A percentile compares a stretch with the other conserved stretches of the same genome.
phyloP scores from a whole-genome alignment of 2,329 filamentous ascomycete species.

The Alternaria sp. region DNA sequence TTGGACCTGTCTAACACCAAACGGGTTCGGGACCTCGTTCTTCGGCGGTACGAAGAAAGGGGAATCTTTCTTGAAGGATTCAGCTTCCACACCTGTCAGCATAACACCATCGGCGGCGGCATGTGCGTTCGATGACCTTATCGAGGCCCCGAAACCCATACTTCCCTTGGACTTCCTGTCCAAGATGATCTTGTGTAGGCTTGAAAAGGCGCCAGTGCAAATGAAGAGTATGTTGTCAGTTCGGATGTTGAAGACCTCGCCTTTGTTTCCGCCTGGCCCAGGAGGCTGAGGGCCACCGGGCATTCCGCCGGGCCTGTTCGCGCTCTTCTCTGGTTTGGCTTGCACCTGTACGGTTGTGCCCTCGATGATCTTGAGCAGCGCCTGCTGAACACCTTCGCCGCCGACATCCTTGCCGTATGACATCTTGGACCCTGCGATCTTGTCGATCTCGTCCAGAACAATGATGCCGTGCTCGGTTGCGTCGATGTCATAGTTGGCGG shows the following conservation, averaged over 20 bases:
- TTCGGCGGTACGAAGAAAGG: conserved; percentile 58
- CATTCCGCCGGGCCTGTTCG: conserved; percentile 30
- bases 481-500: conserved; percentile 85
- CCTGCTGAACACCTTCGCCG: conserved; percentile 96
- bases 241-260: conserved; percentile 74
- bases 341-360: conserved; percentile 92
- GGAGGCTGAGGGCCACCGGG: conserved; percentile 25
- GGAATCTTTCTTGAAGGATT: conserved; percentile 64
- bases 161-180: conserved; percentile 85
- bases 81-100: conserved; percentile 61
- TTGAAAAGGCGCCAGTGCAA: conserved; percentile 93
- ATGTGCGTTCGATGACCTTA: conserved; percentile 64
- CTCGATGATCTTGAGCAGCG: conserved; percentile 92
- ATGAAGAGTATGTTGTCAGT: conserved; percentile 98
- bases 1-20: conserved; percentile 23
- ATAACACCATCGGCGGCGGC: conserved; percentile 65
- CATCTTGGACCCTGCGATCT: conserved; percentile 88
- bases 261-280: conserved; percentile 52
- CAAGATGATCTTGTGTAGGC: conserved; percentile 84
- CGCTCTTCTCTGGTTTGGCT: conserved; percentile 76
- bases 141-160: conserved; percentile 88
- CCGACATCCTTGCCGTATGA: conserved; percentile 91
- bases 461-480: conserved; percentile 91
- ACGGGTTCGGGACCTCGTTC: conserved; percentile 34
- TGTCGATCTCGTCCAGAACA: conserved; percentile 96